Evolutionary conservation across 305 asterid species (phyloP), one percentile per base, ranked within the genome.

Genomic region (Ajuga reptans): DNA sequence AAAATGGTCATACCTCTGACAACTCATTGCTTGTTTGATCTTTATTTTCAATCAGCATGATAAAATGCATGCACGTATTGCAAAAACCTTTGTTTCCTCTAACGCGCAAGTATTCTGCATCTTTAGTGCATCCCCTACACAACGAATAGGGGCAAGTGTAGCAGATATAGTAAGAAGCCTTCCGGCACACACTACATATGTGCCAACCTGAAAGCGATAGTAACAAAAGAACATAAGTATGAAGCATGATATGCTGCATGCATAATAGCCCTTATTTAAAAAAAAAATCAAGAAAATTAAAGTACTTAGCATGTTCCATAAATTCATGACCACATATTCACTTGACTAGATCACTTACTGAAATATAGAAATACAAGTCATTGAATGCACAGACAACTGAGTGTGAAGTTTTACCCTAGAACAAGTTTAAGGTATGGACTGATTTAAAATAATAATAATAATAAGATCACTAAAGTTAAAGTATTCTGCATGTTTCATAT

Each of bases 11-110:
- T 88, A 91, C 96, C 84, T 39, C 91, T 83, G 66, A 72, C n/a
- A n/a, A n/a, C 57, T 82, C 96, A 72, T 64, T 74, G 72, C 76
- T 81, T 59, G 84, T 85, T 39, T 69, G 80, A 74, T 81, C 97
- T 72, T 84, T 83, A 72, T 91, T 89, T 79, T 91, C 97, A 59
- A 87, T 83, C 75, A 89, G 85, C 96, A 87, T 84, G 69, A 91
- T 84, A 33, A 84, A 85, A 72, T 74, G 87, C 90, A 89, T 83
- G 93, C 97, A 89, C 17, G 87, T 85, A 6, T 90, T 39, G 82
- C 97, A 91, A 75, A 91, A 91, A 53, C 97, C 97, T 76, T 84
- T 85, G 84, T 85, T 87, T 67, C 91, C 93, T 82, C 90, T 82
- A 17, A 91, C 90, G 56, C 80, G 67, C 64, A 81, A 51, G 66